phyloP scores from a whole-genome alignment of 2,329 filamentous ascomycete species.

The Colletotrichum eleusines region DNA sequence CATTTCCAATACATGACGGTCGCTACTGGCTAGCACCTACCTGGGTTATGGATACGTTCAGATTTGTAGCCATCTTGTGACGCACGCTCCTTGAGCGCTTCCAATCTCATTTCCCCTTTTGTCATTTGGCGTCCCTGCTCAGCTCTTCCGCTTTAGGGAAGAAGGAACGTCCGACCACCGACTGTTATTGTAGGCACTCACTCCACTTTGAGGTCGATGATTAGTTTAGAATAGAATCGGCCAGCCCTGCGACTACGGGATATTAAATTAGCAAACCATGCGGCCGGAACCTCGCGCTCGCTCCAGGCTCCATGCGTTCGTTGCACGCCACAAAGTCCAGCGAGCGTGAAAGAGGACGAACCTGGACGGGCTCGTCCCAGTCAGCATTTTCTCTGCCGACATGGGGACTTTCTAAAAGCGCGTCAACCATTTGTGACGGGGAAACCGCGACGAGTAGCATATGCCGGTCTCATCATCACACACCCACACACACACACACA shows the following conservation, averaged over 20 bases:
- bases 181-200: conserved; percentile 23
- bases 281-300: conserved; percentile 14
- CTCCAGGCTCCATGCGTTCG: not conserved
- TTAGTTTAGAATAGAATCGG: conserved; percentile 10
- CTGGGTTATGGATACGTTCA: conserved; percentile 4
- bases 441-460: not conserved
- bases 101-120: conserved; percentile 30
- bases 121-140: conserved; percentile 23
- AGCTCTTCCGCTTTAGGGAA: not conserved
- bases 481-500: no score
- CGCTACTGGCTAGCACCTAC: not conserved
- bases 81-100: conserved; percentile 12
- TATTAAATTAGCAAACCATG: conserved; percentile 25
- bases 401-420: not conserved
- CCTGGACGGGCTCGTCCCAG: no score
- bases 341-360: not conserved
- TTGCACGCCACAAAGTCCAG: not conserved
- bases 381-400: not conserved
- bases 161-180: conserved; percentile 9
- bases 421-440: conserved; percentile 7
- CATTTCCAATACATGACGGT: conserved; percentile 23
- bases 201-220: conserved; percentile 35
- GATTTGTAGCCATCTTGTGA: conserved; percentile 22
- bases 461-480: conserved; percentile 1
- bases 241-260: conserved; percentile 16